Conservation (phyloP, 441 rosid genomes). For the Arabidopsis lyrata region DNA sequence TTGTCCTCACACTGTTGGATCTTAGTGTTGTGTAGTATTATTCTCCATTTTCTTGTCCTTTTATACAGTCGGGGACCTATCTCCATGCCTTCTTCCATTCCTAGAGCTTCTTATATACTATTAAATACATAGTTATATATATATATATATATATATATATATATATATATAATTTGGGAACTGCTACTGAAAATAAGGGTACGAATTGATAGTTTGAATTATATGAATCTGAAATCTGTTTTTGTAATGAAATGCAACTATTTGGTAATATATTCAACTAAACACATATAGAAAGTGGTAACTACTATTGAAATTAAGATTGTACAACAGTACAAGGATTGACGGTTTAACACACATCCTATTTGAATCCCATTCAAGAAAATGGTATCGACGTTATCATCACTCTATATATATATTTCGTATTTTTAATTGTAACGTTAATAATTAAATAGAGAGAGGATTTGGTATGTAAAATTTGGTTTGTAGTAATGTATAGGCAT, state of each 20-base stretch:
- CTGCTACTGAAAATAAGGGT: background rate
- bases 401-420: background rate
- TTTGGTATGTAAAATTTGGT: slow-evolving; percentile 36
- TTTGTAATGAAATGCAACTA: background rate
- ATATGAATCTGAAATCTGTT: background rate
- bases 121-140: background rate
- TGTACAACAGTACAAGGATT: background rate
- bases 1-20: slow-evolving; percentile 40
- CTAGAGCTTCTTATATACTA: slow-evolving; percentile 7
- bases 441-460: background rate
- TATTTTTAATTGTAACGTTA: background rate
- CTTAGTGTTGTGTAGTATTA: slow-evolving; percentile 32
- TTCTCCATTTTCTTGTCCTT: slow-evolving; percentile 38
- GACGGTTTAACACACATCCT: background rate
- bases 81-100: slow-evolving; percentile 33
- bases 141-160: too few relatives aligned
- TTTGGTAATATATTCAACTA: background rate
- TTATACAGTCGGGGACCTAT: slow-evolving; percentile 28
- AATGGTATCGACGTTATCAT: background rate
- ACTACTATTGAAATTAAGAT: background rate
- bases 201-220: background rate
- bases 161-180: background rate
- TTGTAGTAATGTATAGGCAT: slow-evolving; percentile 38
- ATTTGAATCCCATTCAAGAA: background rate
- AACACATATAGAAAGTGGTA: background rate